These are phyloP conservation scores for Borovskyia barvae DNA, from an alignment of 208 protist species.

Conservation along the genomic window DNA sequence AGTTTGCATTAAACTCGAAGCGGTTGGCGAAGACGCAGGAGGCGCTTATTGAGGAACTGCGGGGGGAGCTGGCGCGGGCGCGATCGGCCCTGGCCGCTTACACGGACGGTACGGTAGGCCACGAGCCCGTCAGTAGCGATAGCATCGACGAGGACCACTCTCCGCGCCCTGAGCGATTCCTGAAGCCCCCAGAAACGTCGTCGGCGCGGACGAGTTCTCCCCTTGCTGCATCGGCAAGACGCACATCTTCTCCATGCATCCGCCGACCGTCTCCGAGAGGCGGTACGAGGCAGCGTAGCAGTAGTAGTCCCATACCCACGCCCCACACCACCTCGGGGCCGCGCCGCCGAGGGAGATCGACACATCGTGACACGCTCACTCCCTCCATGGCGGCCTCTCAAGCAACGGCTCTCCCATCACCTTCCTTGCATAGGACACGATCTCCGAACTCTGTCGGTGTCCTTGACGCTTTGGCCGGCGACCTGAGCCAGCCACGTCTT, in stretches of 20 bases:
- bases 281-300: too few species aligned
- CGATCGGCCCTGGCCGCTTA: constrained; percentile 36
- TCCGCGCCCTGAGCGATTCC: background rate
- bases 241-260: too few species aligned
- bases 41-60: constrained; percentile 73
- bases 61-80: constrained; percentile 42
- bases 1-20: constrained; percentile 58
- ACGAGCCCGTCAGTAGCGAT: background rate
- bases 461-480: background rate
- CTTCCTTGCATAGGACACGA: too few species aligned
- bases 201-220: too few species aligned
- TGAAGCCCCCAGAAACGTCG: background rate
- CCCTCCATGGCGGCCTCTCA: constrained; percentile 6
- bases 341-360: too few species aligned
- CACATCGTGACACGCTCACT: constrained; percentile 9
- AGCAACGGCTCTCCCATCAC: too few species aligned
- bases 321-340: too few species aligned
- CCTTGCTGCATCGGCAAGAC: too few species aligned
- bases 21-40: constrained; percentile 66
- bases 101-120: background rate
- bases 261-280: too few species aligned
- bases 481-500: constrained; percentile 5
- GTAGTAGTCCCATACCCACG: too few species aligned
- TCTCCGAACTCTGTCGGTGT: background rate
- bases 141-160: background rate